Conservation (phyloP, 2,329 filamentous ascomycete genomes). For the Paracorniculantispora psalliotae region DNA sequence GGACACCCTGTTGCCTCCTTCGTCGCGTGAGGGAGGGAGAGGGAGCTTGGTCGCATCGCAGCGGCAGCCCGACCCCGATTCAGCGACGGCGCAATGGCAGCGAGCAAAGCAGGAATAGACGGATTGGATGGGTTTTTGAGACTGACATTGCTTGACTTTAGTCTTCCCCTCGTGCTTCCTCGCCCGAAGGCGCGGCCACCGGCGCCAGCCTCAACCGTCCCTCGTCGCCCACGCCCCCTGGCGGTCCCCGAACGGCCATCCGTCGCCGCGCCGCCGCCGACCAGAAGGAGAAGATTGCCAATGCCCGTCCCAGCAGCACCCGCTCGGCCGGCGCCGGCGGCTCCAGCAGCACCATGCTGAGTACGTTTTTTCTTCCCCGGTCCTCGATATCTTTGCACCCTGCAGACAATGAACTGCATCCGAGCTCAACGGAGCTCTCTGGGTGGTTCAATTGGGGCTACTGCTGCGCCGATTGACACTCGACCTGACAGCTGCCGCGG, state of each 20-base stretch:
- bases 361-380: conserved; percentile 54
- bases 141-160: conserved; percentile 21
- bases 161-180: conserved; percentile 57
- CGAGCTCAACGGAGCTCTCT: not conserved
- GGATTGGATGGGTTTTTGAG: no score
- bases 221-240: conserved; percentile 82
- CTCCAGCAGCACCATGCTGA: conserved; percentile 97
- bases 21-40: conserved; percentile 1
- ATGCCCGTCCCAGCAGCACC: conserved; percentile 87
- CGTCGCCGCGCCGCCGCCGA: conserved; percentile 92
- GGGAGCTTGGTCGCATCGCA: not conserved
- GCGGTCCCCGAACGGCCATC: conserved; percentile 92
- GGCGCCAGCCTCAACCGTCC: conserved; percentile 71
- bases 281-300: conserved; percentile 95
- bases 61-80: not conserved
- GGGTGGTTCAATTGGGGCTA: not conserved
- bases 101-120: no score
- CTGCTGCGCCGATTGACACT: not conserved
- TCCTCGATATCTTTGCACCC: not conserved
- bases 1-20: not conserved
- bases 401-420: no score
- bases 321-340: conserved; percentile 90
- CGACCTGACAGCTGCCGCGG: not conserved
- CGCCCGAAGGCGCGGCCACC: conserved; percentile 55
- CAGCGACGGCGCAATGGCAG: not conserved